Evolutionary conservation across 176 grass and related monocot genomes (phyloP).

Genomic region (Oryza rufipogon): DNA sequence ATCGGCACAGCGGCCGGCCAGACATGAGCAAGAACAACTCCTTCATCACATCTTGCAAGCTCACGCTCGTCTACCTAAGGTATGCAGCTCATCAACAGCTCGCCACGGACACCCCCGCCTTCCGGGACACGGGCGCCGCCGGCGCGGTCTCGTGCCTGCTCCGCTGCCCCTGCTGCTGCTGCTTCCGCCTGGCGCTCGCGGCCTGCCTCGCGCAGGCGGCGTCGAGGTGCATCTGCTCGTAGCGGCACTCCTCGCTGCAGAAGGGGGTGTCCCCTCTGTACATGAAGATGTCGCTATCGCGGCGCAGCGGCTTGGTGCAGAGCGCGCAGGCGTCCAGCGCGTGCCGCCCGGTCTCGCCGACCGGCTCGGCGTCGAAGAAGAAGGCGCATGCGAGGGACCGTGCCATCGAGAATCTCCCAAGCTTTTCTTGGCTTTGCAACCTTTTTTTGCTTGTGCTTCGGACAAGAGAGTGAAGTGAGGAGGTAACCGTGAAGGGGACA

Average conservation of each 20-base stretch:
- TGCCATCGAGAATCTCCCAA: slow-evolving; percentile 1
- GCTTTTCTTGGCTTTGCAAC: background rate
- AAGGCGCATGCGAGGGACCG: slow-evolving; percentile 26
- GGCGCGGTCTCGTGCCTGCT: background rate
- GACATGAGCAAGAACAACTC: background rate
- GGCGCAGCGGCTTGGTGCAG: slow-evolving; percentile 49
- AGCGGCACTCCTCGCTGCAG: slow-evolving; percentile 78
- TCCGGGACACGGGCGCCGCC: slow-evolving; percentile 3
- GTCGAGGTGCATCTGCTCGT: slow-evolving; percentile 74
- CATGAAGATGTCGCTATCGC: slow-evolving; percentile 78
- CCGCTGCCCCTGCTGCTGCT: background rate
- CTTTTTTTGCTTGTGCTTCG: background rate
- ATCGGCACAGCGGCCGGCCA: background rate
- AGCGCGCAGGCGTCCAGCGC: slow-evolving; percentile 67
- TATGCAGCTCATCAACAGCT: background rate
- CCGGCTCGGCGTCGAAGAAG: slow-evolving; percentile 55
- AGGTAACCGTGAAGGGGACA: background rate
- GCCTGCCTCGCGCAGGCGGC: slow-evolving; percentile 28
- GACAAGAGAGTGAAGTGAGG: background rate
- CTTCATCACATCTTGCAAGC: background rate
- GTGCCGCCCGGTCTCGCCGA: background rate
- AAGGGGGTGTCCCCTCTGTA: slow-evolving; percentile 79
- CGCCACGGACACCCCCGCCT: slow-evolving; percentile 30
- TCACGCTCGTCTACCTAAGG: background rate
- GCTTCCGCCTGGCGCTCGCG: slow-evolving; percentile 6